phyloP scores from a whole-genome alignment of 2,329 filamentous ascomycete genomes.

The Talaromyces sp. region DNA sequence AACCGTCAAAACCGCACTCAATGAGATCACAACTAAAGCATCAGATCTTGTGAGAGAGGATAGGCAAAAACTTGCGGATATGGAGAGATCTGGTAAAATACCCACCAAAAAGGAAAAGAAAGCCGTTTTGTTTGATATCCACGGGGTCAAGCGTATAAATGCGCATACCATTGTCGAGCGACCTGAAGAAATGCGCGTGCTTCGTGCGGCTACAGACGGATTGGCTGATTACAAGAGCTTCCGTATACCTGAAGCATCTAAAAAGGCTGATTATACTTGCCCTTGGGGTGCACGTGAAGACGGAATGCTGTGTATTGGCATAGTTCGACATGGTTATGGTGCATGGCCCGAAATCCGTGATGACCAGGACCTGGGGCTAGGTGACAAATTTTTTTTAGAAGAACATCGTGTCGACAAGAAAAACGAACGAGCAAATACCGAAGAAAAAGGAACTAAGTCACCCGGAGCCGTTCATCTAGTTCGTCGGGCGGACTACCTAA shows the following conservation, averaged over 20 bases:
- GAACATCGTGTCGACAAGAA: slow-evolving; percentile 98
- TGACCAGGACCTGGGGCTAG: slow-evolving; percentile 76
- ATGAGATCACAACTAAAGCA: slow-evolving; percentile 70
- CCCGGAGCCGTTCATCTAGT: slow-evolving; percentile 97
- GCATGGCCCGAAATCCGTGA: slow-evolving; percentile 94
- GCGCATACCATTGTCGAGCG: slow-evolving; percentile 92
- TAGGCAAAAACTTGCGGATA: slow-evolving; percentile 52
- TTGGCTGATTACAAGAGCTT: slow-evolving; percentile 69
- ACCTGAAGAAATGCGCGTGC: slow-evolving; percentile 77
- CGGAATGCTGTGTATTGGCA: slow-evolving; percentile 93
- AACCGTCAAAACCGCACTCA: slow-evolving; percentile 69
- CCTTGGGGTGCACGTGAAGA: slow-evolving; percentile 91
- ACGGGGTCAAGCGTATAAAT: slow-evolving; percentile 89
- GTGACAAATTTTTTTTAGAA: slow-evolving; percentile 90
- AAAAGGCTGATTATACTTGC: slow-evolving; percentile 84
- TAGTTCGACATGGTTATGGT: slow-evolving; percentile 88
- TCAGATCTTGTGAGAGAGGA: slow-evolving; percentile 70
- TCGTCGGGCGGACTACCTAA: slow-evolving; percentile 85
- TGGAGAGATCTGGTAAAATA: slow-evolving; percentile 70
- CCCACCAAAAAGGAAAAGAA: slow-evolving; percentile 97
- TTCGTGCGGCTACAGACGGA: slow-evolving; percentile 65
- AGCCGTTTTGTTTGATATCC: slow-evolving; percentile 90
- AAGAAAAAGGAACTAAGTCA: slow-evolving; percentile 58
- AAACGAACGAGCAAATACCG: slow-evolving; percentile 70
- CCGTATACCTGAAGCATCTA: slow-evolving; percentile 83